A percentile compares a stretch with the other conserved stretches of the same genome.
phyloP scores from a whole-genome alignment of 177 flowering plant genomes.

The Vitis hybrid region DNA sequence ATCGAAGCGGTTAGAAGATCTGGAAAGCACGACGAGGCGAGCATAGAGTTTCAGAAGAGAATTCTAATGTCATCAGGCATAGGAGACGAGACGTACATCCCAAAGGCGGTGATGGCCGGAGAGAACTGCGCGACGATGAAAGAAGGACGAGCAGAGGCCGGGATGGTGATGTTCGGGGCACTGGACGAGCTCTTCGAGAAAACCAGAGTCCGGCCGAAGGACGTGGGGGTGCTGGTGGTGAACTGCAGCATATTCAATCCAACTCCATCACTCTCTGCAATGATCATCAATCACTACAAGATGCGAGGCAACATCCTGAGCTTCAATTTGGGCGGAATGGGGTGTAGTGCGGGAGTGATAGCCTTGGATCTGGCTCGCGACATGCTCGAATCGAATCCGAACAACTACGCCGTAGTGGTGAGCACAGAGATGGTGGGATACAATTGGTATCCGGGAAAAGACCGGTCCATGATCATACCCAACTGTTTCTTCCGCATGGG shows the following conservation, averaged over 20 bases:
- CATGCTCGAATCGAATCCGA: slow-evolving; percentile 80
- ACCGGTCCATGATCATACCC: slow-evolving; percentile 85
- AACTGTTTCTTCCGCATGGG: slow-evolving; percentile 95
- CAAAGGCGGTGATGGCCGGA: slow-evolving; percentile 43
- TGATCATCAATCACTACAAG: slow-evolving; percentile 89
- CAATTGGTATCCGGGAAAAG: slow-evolving; percentile 76
- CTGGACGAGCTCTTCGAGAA: slow-evolving; percentile 87
- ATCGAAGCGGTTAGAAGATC: slow-evolving; percentile 65
- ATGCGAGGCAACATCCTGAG: slow-evolving; percentile 92
- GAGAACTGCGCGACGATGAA: slow-evolving; percentile 74
- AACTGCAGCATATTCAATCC: slow-evolving; percentile 95
- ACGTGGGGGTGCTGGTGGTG: slow-evolving; percentile 80
- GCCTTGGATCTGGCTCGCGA: slow-evolving; percentile 78
- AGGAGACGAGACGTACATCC: slow-evolving; percentile 84
- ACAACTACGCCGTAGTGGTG: slow-evolving; percentile 75
- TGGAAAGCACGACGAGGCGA: slow-evolving; percentile 74
- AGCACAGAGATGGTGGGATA: slow-evolving; percentile 86
- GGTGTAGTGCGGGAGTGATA: slow-evolving; percentile 82
- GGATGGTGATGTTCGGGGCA: slow-evolving; percentile 79
- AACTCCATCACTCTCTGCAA: slow-evolving; percentile 92
- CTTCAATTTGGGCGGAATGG: slow-evolving; percentile 89
- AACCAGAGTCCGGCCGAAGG: slow-evolving; percentile 69
- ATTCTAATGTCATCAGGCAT: slow-evolving; percentile 73
- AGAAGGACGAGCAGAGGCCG: slow-evolving; percentile 82
- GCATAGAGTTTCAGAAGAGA: slow-evolving; percentile 63